Evolutionary conservation across 2,329 filamentous ascomycete genomes (phyloP), one percentile per base, ranked within the genome.

Genomic region (Colletotrichum sp.): DNA sequence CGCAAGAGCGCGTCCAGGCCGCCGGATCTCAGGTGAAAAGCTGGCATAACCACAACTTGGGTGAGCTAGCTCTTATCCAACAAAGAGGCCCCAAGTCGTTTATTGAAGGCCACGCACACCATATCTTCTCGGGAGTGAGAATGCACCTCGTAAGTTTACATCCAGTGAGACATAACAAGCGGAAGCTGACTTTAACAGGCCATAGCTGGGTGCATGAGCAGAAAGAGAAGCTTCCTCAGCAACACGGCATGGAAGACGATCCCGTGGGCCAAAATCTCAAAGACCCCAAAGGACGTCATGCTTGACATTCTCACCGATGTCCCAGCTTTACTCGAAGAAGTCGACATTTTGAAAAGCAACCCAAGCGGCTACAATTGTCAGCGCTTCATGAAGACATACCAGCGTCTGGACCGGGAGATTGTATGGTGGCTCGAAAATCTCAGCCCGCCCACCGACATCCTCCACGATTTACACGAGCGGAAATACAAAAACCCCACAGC

Each of bases 251-350:
- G 83, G 83, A 81, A 81, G 57, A 82, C 75, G 12, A 67, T 83
- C 30, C 83, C 82, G 2, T 85, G 82, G 82, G 71, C 79, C 21
- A 67, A 76, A 12, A 78, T 78, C 7, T 79, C 81, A 3, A 84
- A 82, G 59, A 75, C 80, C 6, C 66, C 76, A 30, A 81, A 81
- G 32, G 82, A 85, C 65, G 78, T 81, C 26, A 76, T 84, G 16
- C 77, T 81, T 6, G 83, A 84, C 52, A 77, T 83, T 18, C 64
- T 84, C 9, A 80, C 80, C 12, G 82, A 83, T 8, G 76, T 81
- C 1, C 80, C 80, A 2, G 78, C 72, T 10, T 74, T 82, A 10
- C 76, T 82, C 10, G 78, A 81, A 44, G 76, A 80, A 26, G 68
- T 80, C 3, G 82, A 84, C 63, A 26, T 76, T 3, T 79, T 84